Evolutionary conservation across 202 grass and related monocot genomes (phyloP).

Genomic region (Musa balbisiana): DNA sequence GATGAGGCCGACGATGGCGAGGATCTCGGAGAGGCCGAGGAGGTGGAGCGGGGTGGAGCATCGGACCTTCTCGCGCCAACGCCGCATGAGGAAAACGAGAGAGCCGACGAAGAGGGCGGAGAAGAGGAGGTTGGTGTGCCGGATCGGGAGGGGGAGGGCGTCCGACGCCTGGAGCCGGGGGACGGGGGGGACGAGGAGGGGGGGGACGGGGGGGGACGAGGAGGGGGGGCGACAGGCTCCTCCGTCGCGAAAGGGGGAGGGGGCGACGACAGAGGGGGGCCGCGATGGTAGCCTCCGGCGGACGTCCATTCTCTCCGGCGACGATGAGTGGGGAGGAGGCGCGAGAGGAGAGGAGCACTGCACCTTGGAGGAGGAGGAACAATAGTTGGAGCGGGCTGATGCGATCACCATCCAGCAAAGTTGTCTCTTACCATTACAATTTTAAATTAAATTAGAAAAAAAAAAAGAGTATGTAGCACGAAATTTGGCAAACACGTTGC

Average conservation of each 20-base stretch:
- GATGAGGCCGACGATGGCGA: slow-evolving; percentile 1
- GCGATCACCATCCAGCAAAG: too few relatives aligned
- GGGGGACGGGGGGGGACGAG: background rate
- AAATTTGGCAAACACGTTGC: too few relatives aligned
- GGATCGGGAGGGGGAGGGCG: background rate
- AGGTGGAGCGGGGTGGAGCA: background rate
- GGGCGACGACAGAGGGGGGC: background rate
- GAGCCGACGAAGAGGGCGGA: background rate
- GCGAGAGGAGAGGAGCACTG: background rate
- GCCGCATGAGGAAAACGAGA: background rate
- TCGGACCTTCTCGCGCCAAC: background rate
- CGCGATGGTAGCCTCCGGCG: background rate
- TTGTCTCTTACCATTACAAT: too few relatives aligned
- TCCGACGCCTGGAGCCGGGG: background rate
- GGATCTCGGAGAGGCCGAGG: background rate
- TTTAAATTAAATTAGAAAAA: too few relatives aligned
- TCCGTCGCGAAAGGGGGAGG: background rate
- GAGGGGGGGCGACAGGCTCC: background rate
- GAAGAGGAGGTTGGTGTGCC: slow-evolving; percentile 1
- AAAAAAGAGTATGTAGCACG: too few relatives aligned
- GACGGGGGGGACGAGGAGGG: background rate
- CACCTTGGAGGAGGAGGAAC: too few relatives aligned
- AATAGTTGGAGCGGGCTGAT: too few relatives aligned
- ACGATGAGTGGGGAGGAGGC: background rate
- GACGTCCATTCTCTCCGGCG: background rate